phyloP scores from a whole-genome alignment of 1,284 basidiomycete genomes.

The Ceratobasidium sp. region DNA sequence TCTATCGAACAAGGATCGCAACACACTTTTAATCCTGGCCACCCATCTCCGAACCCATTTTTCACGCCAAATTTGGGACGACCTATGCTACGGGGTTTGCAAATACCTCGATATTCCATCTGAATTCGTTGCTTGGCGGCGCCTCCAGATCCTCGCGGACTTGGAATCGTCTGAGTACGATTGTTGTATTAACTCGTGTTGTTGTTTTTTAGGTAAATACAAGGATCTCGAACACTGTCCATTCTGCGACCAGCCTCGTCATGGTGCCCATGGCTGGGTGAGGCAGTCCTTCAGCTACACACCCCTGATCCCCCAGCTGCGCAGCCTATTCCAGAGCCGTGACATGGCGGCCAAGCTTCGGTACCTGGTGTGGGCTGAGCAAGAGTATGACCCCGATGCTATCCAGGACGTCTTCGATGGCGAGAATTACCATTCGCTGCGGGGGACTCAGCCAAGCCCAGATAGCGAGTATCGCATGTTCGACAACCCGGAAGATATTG shows the following conservation, averaged over 20 bases:
- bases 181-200: slow-evolving; percentile 41
- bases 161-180: slow-evolving; percentile 29
- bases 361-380: slow-evolving; percentile 46
- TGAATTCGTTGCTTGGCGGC: slow-evolving; percentile 25
- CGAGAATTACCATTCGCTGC: slow-evolving; percentile 33
- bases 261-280: slow-evolving; percentile 2
- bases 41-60: slow-evolving; percentile 27
- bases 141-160: slow-evolving; percentile 14
- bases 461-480: slow-evolving; percentile 48
- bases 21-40: neutral
- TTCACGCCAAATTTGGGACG: slow-evolving; percentile 7
- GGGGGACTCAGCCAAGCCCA: neutral
- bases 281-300: slow-evolving; percentile 39
- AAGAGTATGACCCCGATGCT: slow-evolving; percentile 40
- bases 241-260: slow-evolving; percentile 42
- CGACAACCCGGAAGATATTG: slow-evolving; percentile 49
- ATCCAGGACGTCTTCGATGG: slow-evolving; percentile 15
- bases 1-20: neutral
- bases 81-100: slow-evolving; percentile 10
- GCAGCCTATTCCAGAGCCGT: slow-evolving; percentile 29
- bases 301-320: slow-evolving; percentile 42
- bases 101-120: neutral
- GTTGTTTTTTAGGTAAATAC: slow-evolving; percentile 30
- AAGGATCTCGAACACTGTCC: slow-evolving; percentile 30
- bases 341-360: slow-evolving; percentile 5